These are phyloP conservation scores for Chaetomiaceae sp. DNA, from an alignment of 2,329 filamentous ascomycete species.

Conservation along the genomic window DNA sequence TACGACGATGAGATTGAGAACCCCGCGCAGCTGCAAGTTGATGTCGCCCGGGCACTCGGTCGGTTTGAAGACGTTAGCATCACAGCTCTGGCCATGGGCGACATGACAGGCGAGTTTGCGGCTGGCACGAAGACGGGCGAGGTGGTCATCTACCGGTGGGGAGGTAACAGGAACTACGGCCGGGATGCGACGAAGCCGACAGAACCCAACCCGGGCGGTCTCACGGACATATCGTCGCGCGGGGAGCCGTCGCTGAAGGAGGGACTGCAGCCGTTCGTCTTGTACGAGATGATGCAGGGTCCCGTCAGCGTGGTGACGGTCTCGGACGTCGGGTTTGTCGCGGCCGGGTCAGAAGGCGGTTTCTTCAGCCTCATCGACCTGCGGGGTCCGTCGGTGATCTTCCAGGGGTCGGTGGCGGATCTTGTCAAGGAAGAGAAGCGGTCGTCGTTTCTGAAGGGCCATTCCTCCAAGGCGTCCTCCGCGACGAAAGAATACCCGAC, in stretches of 20 bases:
- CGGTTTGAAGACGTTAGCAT: conserved; percentile 73
- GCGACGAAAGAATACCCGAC: conserved; percentile 63
- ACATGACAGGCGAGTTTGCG: conserved; percentile 76
- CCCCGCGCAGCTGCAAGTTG: conserved; percentile 70
- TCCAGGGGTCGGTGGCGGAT: conserved; percentile 64
- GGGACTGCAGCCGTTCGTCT: conserved; percentile 59
- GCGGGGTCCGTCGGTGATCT: conserved; percentile 79
- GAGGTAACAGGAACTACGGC: conserved; percentile 67
- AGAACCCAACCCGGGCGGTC: conserved; percentile 57
- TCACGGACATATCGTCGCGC: conserved; percentile 69
- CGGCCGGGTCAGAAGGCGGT: conserved; percentile 77
- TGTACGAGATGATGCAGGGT: conserved; percentile 80
- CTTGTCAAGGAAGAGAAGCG: conserved; percentile 72
- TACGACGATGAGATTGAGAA: conserved; percentile 94
- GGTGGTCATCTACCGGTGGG: conserved; percentile 81
- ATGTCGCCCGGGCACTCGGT: conserved; percentile 75
- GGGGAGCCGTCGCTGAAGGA: conserved; percentile 69
- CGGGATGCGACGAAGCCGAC: conserved; percentile 47
- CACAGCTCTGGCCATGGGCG: conserved; percentile 70
- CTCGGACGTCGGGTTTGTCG: conserved; percentile 91
- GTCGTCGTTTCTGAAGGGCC: conserved; percentile 60
- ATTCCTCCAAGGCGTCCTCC: conserved; percentile 34
- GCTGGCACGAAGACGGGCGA: conserved; percentile 80
- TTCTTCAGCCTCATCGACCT: conserved; percentile 78
- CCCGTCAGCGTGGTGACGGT: conserved; percentile 72